A percentile compares a stretch with the other conserved stretches of the same genome.
phyloP scores from a whole-genome alignment of 305 asterid species.

The Nicotiana rustica region DNA sequence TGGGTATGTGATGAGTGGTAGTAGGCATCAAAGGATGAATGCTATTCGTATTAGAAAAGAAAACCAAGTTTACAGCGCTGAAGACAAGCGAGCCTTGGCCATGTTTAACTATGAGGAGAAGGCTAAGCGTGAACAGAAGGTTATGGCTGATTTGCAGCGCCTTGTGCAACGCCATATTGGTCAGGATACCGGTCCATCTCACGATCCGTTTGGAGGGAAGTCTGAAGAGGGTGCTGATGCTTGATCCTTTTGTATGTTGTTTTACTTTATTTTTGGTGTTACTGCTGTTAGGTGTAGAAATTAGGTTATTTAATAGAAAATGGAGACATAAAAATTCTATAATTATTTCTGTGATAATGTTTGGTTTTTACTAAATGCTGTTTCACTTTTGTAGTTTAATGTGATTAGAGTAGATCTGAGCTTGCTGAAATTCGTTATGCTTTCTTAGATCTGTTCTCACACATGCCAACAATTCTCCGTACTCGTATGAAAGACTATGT shows the following conservation, averaged over 20 bases:
- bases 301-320: neutral
- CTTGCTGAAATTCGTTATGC: neutral
- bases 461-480: too few relatives aligned
- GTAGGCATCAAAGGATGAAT: slow-evolving; percentile 99
- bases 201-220: slow-evolving; percentile 85
- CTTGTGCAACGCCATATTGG: slow-evolving; percentile 97
- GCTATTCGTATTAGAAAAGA: slow-evolving; percentile 99
- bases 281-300: slow-evolving; percentile 8
- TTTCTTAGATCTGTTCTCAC: neutral
- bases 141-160: slow-evolving; percentile 98
- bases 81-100: slow-evolving; percentile 95
- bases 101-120: slow-evolving; percentile 99
- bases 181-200: slow-evolving; percentile 84
- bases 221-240: slow-evolving; percentile 65
- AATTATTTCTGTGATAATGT: neutral
- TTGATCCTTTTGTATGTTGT: slow-evolving; percentile 46
- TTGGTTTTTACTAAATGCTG: neutral
- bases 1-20: slow-evolving; percentile 99
- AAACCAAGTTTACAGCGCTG: slow-evolving; percentile 99
- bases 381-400: slow-evolving; percentile 20
- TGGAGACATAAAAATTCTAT: neutral
- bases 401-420: neutral
- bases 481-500: too few relatives aligned
- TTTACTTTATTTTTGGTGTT: slow-evolving; percentile 27
- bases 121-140: slow-evolving; percentile 97